Evolutionary conservation across 768 basidiomycete genomes (phyloP), one percentile per base, ranked within the genome.

Genomic region (Podaxis sp.): DNA sequence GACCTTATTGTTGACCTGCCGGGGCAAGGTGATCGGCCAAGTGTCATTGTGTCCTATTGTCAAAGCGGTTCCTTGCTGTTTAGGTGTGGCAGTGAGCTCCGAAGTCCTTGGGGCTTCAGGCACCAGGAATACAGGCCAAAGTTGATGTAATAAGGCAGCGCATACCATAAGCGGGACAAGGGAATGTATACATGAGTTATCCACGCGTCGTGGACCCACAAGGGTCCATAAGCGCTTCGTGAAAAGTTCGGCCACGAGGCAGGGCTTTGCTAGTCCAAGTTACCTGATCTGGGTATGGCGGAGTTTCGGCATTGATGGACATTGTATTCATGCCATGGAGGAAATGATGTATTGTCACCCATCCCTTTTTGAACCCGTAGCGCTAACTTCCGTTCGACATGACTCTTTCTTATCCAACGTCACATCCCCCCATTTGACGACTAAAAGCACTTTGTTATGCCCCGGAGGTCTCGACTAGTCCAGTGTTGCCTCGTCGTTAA

Each of bases 151-250:
- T 23, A 48, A 23, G 47, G 11, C 18, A 25, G 11, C 21, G 9
- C 11, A 11, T 48, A 25, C 51, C 59, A 27, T 36, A 54, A 28
- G 4, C 6, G n/a, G 59, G 18, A 60, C 51, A 60, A 60, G 10
- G 51, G 51, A 4, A n/a, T 4, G 11, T n/a, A 27, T 18, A n/a
- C n/a, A 32, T 28, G 27, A 32, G 37, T 14, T 1, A 23, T 35
- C 21, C 47, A 58, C 35, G 21, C 21, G 46, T 27, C 48, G 21
- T 58, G 59, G 59, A 60, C 59, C 59, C 51, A 60, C 59, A 60
- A 6, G n/a, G 10, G 21, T 36, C 40, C 27, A 46, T 28, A 54
- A 38, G 52, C 36, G 25, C 37, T n/a, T 13, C 18, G 11, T 14
- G 21, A 38, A 14, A 37, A 38, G 9, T 50, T 35, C 6, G 2